phyloP scores from a whole-genome alignment of 1,284 basidiomycete species.

The Ceratobasidium sp. region DNA sequence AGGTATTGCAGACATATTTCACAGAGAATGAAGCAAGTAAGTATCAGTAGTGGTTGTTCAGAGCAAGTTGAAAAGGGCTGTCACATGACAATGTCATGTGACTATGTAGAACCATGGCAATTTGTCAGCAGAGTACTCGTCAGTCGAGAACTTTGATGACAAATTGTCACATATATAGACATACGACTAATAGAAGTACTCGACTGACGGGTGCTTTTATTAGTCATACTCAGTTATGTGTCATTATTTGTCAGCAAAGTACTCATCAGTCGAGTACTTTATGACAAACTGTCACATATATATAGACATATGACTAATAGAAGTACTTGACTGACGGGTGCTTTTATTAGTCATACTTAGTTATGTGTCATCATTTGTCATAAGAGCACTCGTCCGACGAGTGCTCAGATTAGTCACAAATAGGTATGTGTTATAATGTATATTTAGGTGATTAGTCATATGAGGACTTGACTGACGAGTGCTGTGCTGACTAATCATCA shows the following conservation, averaged over 20 bases:
- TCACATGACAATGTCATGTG: neutral
- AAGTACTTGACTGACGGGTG: neutral
- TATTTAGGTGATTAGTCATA: neutral
- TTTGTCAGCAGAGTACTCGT: neutral
- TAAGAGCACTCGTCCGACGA: neutral
- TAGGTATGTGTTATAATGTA: too few relatives aligned
- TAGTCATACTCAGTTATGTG: neutral
- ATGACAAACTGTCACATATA: neutral
- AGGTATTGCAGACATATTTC: too few relatives aligned
- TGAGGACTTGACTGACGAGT: neutral
- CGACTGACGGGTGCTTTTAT: neutral
- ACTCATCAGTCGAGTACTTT: neutral
- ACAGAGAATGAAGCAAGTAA: neutral
- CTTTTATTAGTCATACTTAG: too few relatives aligned
- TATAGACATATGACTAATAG: neutral
- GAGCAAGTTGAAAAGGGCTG: neutral
- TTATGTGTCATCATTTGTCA: too few relatives aligned
- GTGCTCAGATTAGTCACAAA: neutral
- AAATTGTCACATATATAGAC: neutral
- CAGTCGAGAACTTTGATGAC: neutral
- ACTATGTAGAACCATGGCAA: neutral
- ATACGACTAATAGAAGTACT: neutral
- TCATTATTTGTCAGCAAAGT: neutral
- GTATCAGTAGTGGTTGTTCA: neutral
- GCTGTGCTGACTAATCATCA: too few relatives aligned